Base-by-base conservation (phyloP, 306 rosid genomes). In the Inga laurina region DNA sequence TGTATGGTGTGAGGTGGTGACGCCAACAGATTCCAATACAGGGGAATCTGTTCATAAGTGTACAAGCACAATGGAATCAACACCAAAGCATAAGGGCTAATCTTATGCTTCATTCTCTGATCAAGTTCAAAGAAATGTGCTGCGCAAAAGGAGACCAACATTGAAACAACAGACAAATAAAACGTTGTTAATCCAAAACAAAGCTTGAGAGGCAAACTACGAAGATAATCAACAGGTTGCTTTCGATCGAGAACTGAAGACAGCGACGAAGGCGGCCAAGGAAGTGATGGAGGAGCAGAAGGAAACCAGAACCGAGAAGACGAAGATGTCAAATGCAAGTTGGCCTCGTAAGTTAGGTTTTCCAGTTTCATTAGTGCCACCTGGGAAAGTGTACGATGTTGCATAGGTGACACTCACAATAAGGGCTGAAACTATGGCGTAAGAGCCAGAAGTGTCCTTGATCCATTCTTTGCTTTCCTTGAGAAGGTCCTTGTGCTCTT, bases 1-100 rank as follows among this genome's bases (percentile, higher is more conserved):
- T n/a, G n/a, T n/a, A n/a, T n/a, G n/a, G n/a, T n/a, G n/a, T n/a
- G n/a, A n/a, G n/a, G n/a, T n/a, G n/a, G n/a, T n/a, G n/a, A n/a
- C n/a, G n/a, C n/a, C n/a, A n/a, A n/a, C n/a, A n/a, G n/a, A n/a
- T 88, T 88, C 76, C 84, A 21, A 24, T 84, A 90, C 3, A 84
- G 21, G 10, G 88, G 84, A 80, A 88, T 82, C 35, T 88, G 91
- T 68, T 15, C 74, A 2, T 8, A 39, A 2, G 74, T 6, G n/a
- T 68, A 68, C 22, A 68, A 19, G 14, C 46, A 19, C 48, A 37
- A 7, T 8, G 49, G 48, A 3, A 68, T 4, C 45, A 68, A 37
- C n/a, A 18, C 21, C 6, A 68, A 3, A 19, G 3, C 19, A 39
- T 68, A 68, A 37, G 9, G 74, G 30, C 30, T 70, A 19, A 70